Conservation (phyloP, 192 early-diverging fungal species). For the Mortierella hygrophila region DNA sequence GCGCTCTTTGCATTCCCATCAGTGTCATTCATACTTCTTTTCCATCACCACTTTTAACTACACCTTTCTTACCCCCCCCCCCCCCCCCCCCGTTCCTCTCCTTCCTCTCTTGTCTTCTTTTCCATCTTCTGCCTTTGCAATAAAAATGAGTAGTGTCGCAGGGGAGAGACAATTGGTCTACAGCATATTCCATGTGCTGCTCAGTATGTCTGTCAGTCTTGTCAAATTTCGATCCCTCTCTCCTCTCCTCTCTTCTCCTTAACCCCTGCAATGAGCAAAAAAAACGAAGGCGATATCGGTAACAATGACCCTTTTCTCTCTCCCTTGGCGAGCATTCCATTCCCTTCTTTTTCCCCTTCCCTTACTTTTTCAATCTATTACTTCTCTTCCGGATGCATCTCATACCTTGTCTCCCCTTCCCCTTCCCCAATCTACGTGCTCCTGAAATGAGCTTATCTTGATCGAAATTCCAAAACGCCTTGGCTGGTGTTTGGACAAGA, state of each 20-base stretch:
- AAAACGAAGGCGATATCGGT: no score
- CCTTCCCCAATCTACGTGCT: neutral
- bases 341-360: neutral
- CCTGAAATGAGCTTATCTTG: no score
- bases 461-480: no score
- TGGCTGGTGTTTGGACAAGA: no score
- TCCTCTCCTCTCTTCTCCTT: no score
- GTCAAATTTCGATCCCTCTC: no score
- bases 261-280: no score
- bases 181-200: no score
- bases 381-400: neutral
- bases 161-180: neutral
- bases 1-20: neutral
- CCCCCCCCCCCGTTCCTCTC: neutral
- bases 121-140: neutral
- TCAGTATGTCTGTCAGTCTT: no score
- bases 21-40: neutral
- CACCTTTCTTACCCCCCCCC: neutral
- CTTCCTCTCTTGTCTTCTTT: neutral
- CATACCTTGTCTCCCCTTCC: neutral
- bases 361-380: neutral
- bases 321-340: no score
- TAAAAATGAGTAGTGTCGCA: neutral
- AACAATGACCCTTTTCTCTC: no score
- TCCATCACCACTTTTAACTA: neutral